Evolutionary conservation across 441 rosid species (phyloP).

Genomic region (Codiaeum variegatum): DNA sequence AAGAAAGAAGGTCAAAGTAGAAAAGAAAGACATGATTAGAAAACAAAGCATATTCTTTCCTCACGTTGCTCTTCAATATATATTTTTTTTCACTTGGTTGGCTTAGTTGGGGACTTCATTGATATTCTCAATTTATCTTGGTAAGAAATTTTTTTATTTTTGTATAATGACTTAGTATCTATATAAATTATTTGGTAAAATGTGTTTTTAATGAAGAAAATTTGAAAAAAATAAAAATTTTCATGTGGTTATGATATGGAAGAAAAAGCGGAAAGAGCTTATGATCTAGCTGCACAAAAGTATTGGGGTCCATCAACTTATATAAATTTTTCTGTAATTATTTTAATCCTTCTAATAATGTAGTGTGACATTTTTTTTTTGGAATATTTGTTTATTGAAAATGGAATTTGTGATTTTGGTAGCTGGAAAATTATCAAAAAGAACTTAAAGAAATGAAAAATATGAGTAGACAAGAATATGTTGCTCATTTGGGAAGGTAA

Average conservation of each 20-base stretch:
- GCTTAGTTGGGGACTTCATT: slow-evolving; percentile 33
- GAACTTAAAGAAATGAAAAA: slow-evolving; percentile 82
- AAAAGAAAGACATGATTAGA: slow-evolving; percentile 92
- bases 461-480: slow-evolving; percentile 91
- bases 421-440: slow-evolving; percentile 69
- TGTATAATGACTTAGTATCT: slow-evolving; percentile 13
- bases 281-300: slow-evolving; percentile 97
- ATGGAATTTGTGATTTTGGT: slow-evolving; percentile 5
- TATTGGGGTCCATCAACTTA: slow-evolving; percentile 99
- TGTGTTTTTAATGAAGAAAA: slow-evolving; percentile 22
- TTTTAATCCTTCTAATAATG: slow-evolving; percentile 13
- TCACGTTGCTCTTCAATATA: slow-evolving; percentile 10
- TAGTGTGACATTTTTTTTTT: background rate
- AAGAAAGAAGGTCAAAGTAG: slow-evolving; percentile 99
- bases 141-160: slow-evolving; percentile 31
- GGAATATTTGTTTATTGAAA: slow-evolving; percentile 15
- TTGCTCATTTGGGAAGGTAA: slow-evolving; percentile 90
- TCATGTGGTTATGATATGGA: slow-evolving; percentile 98
- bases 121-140: slow-evolving; percentile 68
- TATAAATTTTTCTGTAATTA: slow-evolving; percentile 78
- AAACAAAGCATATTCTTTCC: background rate
- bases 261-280: slow-evolving; percentile 97
- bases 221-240: slow-evolving; percentile 31
- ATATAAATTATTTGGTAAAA: slow-evolving; percentile 15
- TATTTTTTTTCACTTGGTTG: slow-evolving; percentile 1